Percentiles rank a stretch among this genome's conserved stretches.
Evolutionary conservation across 306 rosid genomes (phyloP).

Genomic region (Medicago ruthenica): DNA sequence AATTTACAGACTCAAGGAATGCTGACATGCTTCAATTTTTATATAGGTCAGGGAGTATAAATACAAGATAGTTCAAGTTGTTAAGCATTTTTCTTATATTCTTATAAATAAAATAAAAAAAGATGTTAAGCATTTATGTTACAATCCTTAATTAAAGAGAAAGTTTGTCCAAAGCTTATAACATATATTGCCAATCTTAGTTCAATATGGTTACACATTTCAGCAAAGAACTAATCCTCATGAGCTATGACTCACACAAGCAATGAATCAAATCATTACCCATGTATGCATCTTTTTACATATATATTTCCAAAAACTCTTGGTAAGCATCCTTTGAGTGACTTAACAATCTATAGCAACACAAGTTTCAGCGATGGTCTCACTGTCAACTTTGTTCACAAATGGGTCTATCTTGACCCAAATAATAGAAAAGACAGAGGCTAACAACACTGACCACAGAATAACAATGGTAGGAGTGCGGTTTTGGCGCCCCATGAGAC

Average conservation of each 20-base stretch:
- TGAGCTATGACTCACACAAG: background rate
- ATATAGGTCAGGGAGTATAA: background rate
- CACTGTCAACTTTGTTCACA: conserved; percentile 68
- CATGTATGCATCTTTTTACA: conserved; percentile 27
- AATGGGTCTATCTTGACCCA: conserved; percentile 96
- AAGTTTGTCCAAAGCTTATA: background rate
- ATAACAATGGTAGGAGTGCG: conserved; percentile 95
- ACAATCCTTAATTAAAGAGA: too few relatives aligned
- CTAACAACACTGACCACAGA: conserved; percentile 93
- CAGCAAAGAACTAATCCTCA: conserved; percentile 34
- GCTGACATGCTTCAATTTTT: conserved; percentile 1
- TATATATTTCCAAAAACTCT: conserved; percentile 22
- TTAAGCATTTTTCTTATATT: too few relatives aligned
- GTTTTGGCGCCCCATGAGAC: conserved; percentile 99
- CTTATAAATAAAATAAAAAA: too few relatives aligned
- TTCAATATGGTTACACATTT: conserved; percentile 31
- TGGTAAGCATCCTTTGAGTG: conserved; percentile 34
- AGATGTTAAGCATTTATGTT: too few relatives aligned
- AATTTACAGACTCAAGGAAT: background rate
- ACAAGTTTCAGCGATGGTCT: conserved; percentile 61
- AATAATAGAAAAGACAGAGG: conserved; percentile 90
- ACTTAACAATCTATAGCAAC: conserved; percentile 83
- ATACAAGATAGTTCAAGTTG: background rate
- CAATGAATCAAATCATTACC: conserved; percentile 32
- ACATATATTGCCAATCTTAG: conserved; percentile 38